Base-by-base conservation (phyloP, 2,329 filamentous ascomycete species). In the Hirsutella thompsonii region DNA sequence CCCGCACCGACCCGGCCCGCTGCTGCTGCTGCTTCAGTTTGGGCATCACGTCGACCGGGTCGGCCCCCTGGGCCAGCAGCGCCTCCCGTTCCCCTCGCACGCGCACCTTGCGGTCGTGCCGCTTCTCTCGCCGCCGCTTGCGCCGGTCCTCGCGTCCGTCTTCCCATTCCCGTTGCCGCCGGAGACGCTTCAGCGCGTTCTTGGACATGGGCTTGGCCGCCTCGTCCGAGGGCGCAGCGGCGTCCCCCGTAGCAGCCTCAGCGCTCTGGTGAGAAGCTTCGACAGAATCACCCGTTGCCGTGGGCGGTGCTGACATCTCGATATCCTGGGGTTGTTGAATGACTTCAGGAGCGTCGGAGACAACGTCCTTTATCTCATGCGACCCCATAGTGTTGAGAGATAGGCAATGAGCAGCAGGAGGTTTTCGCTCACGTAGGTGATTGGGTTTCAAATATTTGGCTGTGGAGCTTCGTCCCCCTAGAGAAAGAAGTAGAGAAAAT, bases 111-210 rank as follows among this genome's bases (percentile, higher is more conserved):
- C 59, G 62, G 34, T 63, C 61, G 47, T 67, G 63, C 8, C 70
- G 67, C 55, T 72, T 76, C 50, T 76, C 73, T 44, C 72, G 76
- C 41, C 70, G 67, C 47, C 64, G 64, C 39, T 58, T 60, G 45
- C 70, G 72, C 45, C 76, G 74, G 26, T 70, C 67, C 33, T 74
- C 74, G 47, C 77, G 81, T 19, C 73, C 74, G 8, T 80, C 77
- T 52, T 94, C 87, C 83, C 85, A 94, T 56, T 76, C 68, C 55
- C 84, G 71, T 47, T 77, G 71, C 42, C 78, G 79, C 45, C 74
- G 77, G 40, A 87, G 67, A 55, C 87, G 90, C 62, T 94, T 94
- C 45, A 82, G 66, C 51, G 90, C 83, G 53, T 81, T 93, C 55
- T 96, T 96, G 16, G 90, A 94, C 39, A 95, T 47, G 19, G 51